phyloP scores from a whole-genome alignment of 805 yeast species.

The Lachancea lanzarotensis region DNA sequence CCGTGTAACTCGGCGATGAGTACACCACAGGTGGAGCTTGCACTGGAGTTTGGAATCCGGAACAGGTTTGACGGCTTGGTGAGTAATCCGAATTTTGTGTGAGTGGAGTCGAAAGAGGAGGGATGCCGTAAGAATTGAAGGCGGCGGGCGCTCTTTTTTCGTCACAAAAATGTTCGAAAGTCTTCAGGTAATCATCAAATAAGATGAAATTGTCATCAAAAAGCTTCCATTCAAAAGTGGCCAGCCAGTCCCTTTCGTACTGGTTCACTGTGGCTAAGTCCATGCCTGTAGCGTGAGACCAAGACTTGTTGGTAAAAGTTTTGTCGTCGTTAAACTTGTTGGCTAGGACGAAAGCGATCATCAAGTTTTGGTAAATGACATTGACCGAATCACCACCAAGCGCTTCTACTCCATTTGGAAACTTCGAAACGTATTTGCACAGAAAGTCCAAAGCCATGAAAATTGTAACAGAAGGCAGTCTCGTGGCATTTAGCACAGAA shows the following conservation, averaged over 20 bases:
- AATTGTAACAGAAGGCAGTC: slow-evolving; percentile 78
- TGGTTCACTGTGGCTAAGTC: slow-evolving; percentile 51
- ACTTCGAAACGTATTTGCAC: slow-evolving; percentile 49
- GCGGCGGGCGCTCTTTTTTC: slow-evolving; percentile 14
- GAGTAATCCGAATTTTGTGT: slow-evolving; percentile 14
- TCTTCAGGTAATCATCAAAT: slow-evolving; percentile 17
- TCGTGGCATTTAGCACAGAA: slow-evolving; percentile 75
- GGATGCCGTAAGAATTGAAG: slow-evolving; percentile 6
- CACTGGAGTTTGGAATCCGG: slow-evolving; percentile 24
- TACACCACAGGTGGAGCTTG: slow-evolving; percentile 13
- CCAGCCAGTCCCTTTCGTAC: slow-evolving; percentile 67
- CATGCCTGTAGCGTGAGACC: slow-evolving; percentile 94
- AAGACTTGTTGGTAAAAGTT: slow-evolving; percentile 88
- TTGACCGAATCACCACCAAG: slow-evolving; percentile 32
- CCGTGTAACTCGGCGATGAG: slow-evolving; percentile 21
- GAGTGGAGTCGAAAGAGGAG: slow-evolving; percentile 13
- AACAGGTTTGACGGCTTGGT: slow-evolving; percentile 6
- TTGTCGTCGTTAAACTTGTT: slow-evolving; percentile 95
- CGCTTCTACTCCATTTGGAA: slow-evolving; percentile 30
- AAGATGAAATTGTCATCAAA: slow-evolving; percentile 32
- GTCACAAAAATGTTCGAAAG: slow-evolving; percentile 21
- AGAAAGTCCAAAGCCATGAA: slow-evolving; percentile 74
- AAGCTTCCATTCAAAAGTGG: slow-evolving; percentile 53
- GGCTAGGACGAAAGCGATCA: slow-evolving; percentile 70
- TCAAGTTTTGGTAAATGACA: slow-evolving; percentile 47